Base-by-base conservation (phyloP, 1,139 yeast species). In the Kazachstania sp. region DNA sequence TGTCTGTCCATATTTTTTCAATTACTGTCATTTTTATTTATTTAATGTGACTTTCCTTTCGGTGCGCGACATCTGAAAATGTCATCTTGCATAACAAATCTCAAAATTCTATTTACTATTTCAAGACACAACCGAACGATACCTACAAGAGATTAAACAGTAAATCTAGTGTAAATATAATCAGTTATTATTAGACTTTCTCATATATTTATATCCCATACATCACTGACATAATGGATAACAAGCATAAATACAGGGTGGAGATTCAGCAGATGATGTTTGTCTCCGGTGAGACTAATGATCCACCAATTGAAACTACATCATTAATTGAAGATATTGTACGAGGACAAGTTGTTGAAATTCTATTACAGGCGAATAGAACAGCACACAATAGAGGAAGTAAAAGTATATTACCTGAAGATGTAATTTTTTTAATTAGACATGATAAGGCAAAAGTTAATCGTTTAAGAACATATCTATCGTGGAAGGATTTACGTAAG, bases 251-350 rank as follows among this genome's bases (percentile, higher is more conserved):
- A 61, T 87, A 86, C 64, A 72, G 95, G 49, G 77, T 83, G 43
- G 96, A 87, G 66, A 86, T 87, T 59, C 95, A 86, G 65, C 95
- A 88, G 71, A 94, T 92, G 98, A 92, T 92, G 99, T 92, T 94
- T 71, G 98, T 92, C 50, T 78, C 85, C 51, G 99, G 98, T 1
- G 97, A 92, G 66, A 80, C 94, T 1, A 86, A 86, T 56, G 98
- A 92, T 58, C 95, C 97, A 2, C 95, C 97, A 0, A 74, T 83
- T 9, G 95, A 86, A 56, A 87, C 97, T 0, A 86, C 97, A 0
- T 81, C 94, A 11, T 68, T 92, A 48, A 87, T 92, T 39, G 99
- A 92, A 63, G 98, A 92, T 63, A 87, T 92, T 46, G 98, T 92
- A 2, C 75, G 95, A 43, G 94, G 95, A 1, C 98, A 92, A 66